Conservation (phyloP, 148 eudicot genomes). For the Salicornia ramosissima region DNA sequence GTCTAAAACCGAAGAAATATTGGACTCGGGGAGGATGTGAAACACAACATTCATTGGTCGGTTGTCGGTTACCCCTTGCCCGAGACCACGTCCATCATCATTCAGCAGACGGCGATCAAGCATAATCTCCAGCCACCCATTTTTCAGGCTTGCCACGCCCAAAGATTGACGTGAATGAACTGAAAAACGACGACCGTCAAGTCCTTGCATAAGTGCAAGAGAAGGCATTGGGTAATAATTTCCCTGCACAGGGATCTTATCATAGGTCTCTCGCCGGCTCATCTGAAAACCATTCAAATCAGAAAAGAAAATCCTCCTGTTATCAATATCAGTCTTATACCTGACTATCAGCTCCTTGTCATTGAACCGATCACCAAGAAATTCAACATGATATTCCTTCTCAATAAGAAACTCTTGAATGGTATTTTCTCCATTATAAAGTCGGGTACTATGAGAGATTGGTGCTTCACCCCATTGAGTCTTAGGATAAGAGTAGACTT, state of each 20-base stretch:
- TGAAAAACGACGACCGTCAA: constrained; percentile 72
- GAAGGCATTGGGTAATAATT: constrained; percentile 99
- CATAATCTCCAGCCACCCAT: constrained; percentile 93
- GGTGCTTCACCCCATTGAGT: constrained; percentile 70
- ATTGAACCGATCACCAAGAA: constrained; percentile 50
- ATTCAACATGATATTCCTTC: constrained; percentile 96
- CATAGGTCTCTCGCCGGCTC: constrained; percentile 94
- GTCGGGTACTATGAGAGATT: constrained; percentile 78
- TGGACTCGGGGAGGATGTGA: constrained; percentile 71
- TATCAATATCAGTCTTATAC: constrained; percentile 76
- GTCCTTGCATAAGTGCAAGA: constrained; percentile 81
- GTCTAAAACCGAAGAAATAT: constrained; percentile 49
- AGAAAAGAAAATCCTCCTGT: constrained; percentile 64
- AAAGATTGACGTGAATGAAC: constrained; percentile 83
- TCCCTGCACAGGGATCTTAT: constrained; percentile 92
- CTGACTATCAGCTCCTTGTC: constrained; percentile 81
- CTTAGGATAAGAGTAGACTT: constrained; percentile 73
- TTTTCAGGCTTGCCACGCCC: constrained; percentile 81
- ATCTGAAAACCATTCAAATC: constrained; percentile 95
- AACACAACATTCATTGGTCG: constrained; percentile 78
- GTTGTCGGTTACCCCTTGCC: constrained; percentile 93
- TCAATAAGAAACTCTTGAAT: constrained; percentile 73
- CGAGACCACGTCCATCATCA: constrained; percentile 97
- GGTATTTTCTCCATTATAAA: constrained; percentile 50
- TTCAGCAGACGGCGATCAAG: constrained; percentile 74